Evolutionary conservation across 352 stramenopile species (phyloP).

Genomic region (Blastocystis sp.): DNA sequence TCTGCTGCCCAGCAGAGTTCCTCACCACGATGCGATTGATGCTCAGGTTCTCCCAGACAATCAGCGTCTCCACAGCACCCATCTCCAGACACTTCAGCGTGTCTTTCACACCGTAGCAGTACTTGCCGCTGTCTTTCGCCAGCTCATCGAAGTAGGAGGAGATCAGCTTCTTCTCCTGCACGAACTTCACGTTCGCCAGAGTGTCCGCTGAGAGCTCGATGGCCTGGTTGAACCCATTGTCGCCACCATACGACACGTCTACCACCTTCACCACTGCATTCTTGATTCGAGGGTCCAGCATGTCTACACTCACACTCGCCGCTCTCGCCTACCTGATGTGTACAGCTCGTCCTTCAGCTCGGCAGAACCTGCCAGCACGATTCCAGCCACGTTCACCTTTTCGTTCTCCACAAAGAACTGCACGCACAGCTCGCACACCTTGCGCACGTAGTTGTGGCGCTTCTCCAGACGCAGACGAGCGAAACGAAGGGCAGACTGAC

Average conservation of each 20-base stretch:
- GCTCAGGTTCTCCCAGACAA: constrained; percentile 97
- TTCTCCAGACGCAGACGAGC: constrained; percentile 97
- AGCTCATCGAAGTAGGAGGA: constrained; percentile 99
- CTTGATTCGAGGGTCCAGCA: constrained; percentile 92
- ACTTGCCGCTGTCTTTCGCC: constrained; percentile 93
- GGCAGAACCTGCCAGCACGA: constrained; percentile 93
- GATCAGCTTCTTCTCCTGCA: constrained; percentile 99
- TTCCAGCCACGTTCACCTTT: constrained; percentile 88
- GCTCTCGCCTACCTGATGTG: constrained; percentile 61
- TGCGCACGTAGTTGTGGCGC: constrained; percentile 98
- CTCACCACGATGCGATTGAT: constrained; percentile 85
- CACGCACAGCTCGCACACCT: constrained; percentile 92
- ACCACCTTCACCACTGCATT: constrained; percentile 94
- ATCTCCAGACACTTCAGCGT: constrained; percentile 92
- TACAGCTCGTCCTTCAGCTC: constrained; percentile 98
- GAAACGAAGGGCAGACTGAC: constrained; percentile 98
- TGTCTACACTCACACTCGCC: constrained; percentile 71
- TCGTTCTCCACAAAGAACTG: constrained; percentile 98
- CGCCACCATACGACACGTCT: constrained; percentile 97
- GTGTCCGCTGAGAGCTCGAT: constrained; percentile 95
- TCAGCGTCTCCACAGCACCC: constrained; percentile 96
- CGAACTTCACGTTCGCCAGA: constrained; percentile 95
- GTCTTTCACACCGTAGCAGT: constrained; percentile 97
- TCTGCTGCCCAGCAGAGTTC: constrained; percentile 85
- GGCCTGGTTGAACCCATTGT: constrained; percentile 99